phyloP scores from a whole-genome alignment of 2,329 filamentous ascomycete species.

The Epicoccum sorghinum region DNA sequence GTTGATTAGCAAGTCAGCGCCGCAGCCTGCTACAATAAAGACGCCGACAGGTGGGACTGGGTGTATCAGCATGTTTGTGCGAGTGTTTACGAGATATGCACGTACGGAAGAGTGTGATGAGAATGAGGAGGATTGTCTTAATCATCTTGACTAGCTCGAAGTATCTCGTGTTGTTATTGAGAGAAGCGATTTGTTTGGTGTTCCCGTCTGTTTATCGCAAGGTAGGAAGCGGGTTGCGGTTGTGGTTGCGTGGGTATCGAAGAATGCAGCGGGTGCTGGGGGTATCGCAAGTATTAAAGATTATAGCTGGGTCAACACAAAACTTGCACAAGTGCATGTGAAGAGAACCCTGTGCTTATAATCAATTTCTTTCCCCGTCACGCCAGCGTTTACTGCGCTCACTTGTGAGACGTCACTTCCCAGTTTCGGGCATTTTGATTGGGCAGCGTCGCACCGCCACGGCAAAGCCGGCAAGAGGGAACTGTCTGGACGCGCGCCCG shows the following conservation, averaged over 20 bases:
- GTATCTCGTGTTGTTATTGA: not conserved
- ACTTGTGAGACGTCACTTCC: slow-evolving; percentile 14
- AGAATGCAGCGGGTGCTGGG: slow-evolving; percentile 1
- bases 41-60: slow-evolving; percentile 57
- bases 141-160: slow-evolving; percentile 20
- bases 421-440: slow-evolving; percentile 2
- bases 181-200: not conserved
- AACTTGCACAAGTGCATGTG: not conserved
- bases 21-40: slow-evolving; percentile 57
- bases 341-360: slow-evolving; percentile 10
- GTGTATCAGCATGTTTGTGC: not conserved
- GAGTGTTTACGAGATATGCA: not conserved
- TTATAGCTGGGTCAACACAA: not conserved
- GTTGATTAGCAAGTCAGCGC: slow-evolving; percentile 57
- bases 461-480: not conserved
- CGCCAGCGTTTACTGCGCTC: slow-evolving; percentile 11
- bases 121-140: slow-evolving; percentile 49
- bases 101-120: slow-evolving; percentile 54
- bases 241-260: not conserved
- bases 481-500: not conserved
- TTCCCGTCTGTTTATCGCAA: too few species aligned
- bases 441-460: slow-evolving; percentile 2
- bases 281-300: not conserved
- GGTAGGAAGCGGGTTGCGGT: not conserved
- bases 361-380: slow-evolving; percentile 7